Evolutionary conservation across 371 early-diverging fungal genomes (phyloP), one percentile per base, ranked within the genome.

Genomic region (Mortierella sp.): DNA sequence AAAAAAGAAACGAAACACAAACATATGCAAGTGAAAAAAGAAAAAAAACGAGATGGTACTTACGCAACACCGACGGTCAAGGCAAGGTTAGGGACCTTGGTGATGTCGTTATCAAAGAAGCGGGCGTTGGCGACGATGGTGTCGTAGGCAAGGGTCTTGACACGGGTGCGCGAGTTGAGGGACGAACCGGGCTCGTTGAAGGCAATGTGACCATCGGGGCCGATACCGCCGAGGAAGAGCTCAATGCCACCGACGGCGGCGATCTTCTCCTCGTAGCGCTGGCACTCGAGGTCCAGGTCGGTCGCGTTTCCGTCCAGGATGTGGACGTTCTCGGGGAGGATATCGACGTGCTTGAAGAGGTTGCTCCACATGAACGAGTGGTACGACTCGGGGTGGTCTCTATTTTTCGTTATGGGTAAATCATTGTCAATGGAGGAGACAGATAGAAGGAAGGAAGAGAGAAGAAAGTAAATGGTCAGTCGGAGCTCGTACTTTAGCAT

Each of bases 141-240:
- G 71, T 96, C 96, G 84, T 96, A 96, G 10, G 96, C 96, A 37
- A 96, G 87, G 24, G 96, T 96, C 88, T 96, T 96, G 86, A 94
- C 94, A 45, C 96, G 90, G 5, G 96, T 95, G 34, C 94, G 90
- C 2, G 95, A 95, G 66, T 92, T 92, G 43, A 96, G 88, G 22
- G 95, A 95, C 24, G 95, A 95, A 22, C 96, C 96, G 16, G 96
- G 96, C 79, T 96, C 96, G 77, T 96, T 96, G 78, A 96, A 96
- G 16, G 96, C 96, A 81, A 96, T 95, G 78, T 96, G 96, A 55
- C 96, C 96, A 81, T 96, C 96, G 4, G 96, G 95, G 10, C 96
- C 96, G 71, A 95, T 94, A 77, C 93, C 95, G 40, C 95, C 92
- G 66, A 95, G 77, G 84, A 95, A 95, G 48, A 95, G 89, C 86